Evolutionary conservation across 2,329 filamentous ascomycete genomes (phyloP).

Genomic region (Scedosporium minutisporum): DNA sequence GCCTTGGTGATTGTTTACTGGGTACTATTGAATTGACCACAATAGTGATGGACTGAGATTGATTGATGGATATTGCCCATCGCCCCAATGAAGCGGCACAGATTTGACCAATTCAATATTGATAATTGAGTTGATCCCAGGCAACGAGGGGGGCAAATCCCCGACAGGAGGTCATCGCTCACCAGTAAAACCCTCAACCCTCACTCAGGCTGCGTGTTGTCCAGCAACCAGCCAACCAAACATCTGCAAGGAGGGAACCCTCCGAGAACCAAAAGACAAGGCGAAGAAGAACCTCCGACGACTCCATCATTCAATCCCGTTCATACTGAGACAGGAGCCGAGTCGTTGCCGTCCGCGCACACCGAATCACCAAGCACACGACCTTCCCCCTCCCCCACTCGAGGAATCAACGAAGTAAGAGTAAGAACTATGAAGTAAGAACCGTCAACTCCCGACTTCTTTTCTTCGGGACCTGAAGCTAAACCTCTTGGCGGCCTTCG

Average conservation of each 20-base stretch:
- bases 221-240: neutral
- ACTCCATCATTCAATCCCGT: neutral
- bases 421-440: no score
- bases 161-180: neutral
- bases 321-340: neutral
- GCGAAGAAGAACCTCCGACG: neutral
- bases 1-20: neutral
- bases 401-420: no score
- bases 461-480: neutral
- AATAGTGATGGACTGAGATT: no score
- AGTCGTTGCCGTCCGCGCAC: no score
- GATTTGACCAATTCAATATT: no score
- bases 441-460: neutral
- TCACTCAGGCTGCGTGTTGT: neutral
- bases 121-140: no score
- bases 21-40: neutral
- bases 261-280: neutral
- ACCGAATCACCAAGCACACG: no score
- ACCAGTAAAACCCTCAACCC: neutral
- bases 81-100: no score
- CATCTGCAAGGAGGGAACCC: no score
- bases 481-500: neutral
- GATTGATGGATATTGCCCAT: no score
- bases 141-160: no score
- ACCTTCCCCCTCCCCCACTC: no score